Base-by-base conservation (phyloP, 768 basidiomycete species). In the Tylopilus rubrobrunneus region DNA sequence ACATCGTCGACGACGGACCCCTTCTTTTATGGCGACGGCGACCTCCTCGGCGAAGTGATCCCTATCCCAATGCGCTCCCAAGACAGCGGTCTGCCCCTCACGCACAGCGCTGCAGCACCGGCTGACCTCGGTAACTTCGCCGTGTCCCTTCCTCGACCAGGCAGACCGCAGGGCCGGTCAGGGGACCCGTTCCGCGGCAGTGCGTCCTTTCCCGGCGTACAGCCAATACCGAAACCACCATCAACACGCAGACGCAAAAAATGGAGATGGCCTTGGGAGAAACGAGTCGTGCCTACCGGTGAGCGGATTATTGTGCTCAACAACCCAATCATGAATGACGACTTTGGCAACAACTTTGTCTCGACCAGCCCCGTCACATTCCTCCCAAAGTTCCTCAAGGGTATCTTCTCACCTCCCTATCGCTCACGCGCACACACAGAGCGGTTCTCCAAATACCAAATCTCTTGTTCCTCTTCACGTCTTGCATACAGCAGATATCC, bases 361-460 rank as follows among this genome's bases (percentile, higher is more conserved):
- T 89, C 87, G 10, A 98, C 97, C 23, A 92, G 89, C 64, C 53
- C 86, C 34, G 77, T 76, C 15, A 89, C 90, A 0, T 98, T 98
- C 70, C 56, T 94, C 5, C 93, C 92, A 37, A 98, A 98, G 71
- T 99, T 98, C 73, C 71, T 99, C 55, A 81, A 82, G 49, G 94
- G 96, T 23, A 27, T 23, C 3, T 34, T n/a, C 28, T 1, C 45
- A 12, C 11, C 11, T 34, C 11, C 10, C 6, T n/a, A 6, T 15
- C 36, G 10, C 59, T 65, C 36, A 69, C 39, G 0, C 33, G 6
- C 14, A 7, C 27, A 28, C 47, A 7, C 72, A 96, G 95, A 96
- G 69, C 94, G 97, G 83, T 97, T 98, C 77, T 94, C 92, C 42
- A 92, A 97, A 82, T 98, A 97, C 68, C 97, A 61, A 98, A 99